Conservation (phyloP, 83 land plant genomes). For the Picea abies region DNA sequence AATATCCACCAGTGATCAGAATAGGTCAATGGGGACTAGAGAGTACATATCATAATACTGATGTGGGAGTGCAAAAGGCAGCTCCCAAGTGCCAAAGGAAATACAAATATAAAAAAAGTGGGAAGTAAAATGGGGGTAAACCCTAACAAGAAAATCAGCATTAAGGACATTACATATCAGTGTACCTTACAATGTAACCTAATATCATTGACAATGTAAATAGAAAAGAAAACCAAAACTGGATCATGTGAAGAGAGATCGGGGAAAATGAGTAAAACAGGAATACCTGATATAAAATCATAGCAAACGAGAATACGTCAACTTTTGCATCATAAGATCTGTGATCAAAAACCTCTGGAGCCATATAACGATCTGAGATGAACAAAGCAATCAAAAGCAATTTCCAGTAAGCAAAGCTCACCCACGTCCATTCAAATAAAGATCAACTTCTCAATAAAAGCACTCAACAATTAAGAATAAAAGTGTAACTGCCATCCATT, state of each 20-base stretch:
- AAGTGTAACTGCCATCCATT: not conserved
- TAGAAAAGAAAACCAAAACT: not conserved
- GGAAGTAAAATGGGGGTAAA: no score
- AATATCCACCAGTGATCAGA: no score
- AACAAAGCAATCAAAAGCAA: not conserved
- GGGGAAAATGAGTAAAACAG: not conserved
- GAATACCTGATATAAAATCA: conserved; percentile 88
- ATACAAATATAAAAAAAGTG: no score
- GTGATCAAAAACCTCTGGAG: conserved; percentile 92
- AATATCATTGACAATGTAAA: not conserved
- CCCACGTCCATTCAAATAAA: not conserved
- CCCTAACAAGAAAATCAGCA: not conserved
- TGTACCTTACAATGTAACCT: not conserved
- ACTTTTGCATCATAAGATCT: conserved; percentile 81
- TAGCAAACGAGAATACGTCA: conserved; percentile 94
- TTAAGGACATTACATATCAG: not conserved
- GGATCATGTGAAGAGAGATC: not conserved
- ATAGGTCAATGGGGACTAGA: no score
- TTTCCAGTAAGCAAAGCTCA: conserved; percentile 1
- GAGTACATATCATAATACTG: no score
- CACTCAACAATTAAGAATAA: not conserved
- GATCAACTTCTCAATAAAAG: not conserved
- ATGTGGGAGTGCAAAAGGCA: no score
- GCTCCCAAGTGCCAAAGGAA: no score
- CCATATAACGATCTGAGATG: conserved; percentile 81